Evolutionary conservation across 352 stramenopile genomes (phyloP), one percentile per base, ranked within the genome.

Genomic region (Globisporangium alternatum): DNA sequence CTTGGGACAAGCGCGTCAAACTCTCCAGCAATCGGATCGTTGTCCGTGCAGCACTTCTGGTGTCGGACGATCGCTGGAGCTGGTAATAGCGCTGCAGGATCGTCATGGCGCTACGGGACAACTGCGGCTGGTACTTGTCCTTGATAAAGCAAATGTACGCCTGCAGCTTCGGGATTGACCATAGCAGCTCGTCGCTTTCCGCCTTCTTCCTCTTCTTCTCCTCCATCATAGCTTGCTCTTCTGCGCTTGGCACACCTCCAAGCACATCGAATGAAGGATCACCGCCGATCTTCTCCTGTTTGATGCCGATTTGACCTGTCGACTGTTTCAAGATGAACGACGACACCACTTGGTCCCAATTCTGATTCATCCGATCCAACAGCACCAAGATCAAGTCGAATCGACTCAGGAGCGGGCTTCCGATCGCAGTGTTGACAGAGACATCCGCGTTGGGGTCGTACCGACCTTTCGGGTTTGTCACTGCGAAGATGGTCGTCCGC

Each of bases 371-470:
- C 7, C 76, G 86, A 70, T 99, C 97, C 43, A 98, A 75, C 51
- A 99, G 76, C 39, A 98, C 87, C 55, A 99, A 90, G 61, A 99
- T 96, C 6, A 99, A 71, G 71, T 99, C 96, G 71, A 99, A 99
- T n/a, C 97, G 81, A 76, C 85, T 98, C n/a, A 99, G 69, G 21
- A 99, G 80, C 17, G 97, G 96, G 25, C 92, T 96, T 31, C 84
- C 95, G 39, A 99, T 98, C 30, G 89, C 86, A n/a, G 96, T 98
- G 75, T 99, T 99, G 53, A 91, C 78, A 5, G 92, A 93, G 5
- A 99, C 74, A 67, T 95, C 91, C 1, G 75, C 75, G 47, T 95
- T 86, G 30, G 87, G 80, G 58, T 98, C 90, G 56, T 94, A 91
- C 15, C 78, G 72, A 13, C 95, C 90, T 60, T 90, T 93, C 17